Base-by-base conservation (phyloP, 1,139 yeast genomes). In the Zygoascus meyerae region DNA sequence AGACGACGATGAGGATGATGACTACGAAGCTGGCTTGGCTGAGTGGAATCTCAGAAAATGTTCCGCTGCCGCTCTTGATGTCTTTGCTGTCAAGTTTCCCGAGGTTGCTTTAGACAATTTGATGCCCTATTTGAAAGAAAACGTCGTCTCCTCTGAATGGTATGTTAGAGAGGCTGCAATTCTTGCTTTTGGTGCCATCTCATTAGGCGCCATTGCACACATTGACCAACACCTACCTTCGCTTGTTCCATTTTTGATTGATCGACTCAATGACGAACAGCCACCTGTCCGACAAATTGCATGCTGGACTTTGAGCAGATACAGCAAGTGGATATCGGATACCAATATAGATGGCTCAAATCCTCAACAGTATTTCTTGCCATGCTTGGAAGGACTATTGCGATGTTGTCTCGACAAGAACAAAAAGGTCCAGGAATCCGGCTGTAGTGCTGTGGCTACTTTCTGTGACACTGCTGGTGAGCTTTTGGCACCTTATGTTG, bases 11-110 rank as follows among this genome's bases (percentile, higher is more conserved):
- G 86, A 79, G 40, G 90, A 81, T 30, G 83, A 74, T 26, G 90
- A 81, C 40, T 79, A 75, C 45, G 85, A 75, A 52, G 74, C 70
- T 46, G 79, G 75, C 33, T 69, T 79, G 37, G 80, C 80, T 42
- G 90, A 82, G 56, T 92, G 98, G 98, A 87, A 83, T 58, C 69
- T 92, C 51, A 76, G 98, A 62, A 92, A 90, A 65, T 90, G 97
- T 64, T 76, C 95, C 3, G 97, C 97, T 5, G 95, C 97, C 2
- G 83, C 97, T 0, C 72, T 92, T 42, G 98, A 92, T 64, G 77
- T 83, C 2, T 71, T 92, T 51, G 84, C 97, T 0, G 73, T 81
- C 26, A 72, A 74, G 45, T 74, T 77, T 50, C 92, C 97, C 0
- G 74, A 73, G 7, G 79, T 78, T 49, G 92, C 87, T 2, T 70